Base-by-base conservation (phyloP, 139 green algal species). In the Chlorella vulgaris region DNA sequence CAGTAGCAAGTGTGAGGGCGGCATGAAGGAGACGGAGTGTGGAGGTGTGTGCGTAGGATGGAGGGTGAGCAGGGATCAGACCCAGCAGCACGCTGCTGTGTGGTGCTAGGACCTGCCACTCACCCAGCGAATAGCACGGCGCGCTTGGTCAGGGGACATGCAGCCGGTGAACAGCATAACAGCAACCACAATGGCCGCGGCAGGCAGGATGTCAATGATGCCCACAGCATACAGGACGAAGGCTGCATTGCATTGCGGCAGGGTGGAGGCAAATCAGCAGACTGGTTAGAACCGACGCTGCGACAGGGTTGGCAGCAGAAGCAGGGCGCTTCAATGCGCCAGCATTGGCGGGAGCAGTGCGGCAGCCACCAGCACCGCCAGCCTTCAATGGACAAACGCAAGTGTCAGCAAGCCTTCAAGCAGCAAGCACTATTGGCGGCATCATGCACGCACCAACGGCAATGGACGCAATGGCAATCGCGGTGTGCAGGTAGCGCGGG, bases 111-210 rank as follows among this genome's bases (percentile, higher is more conserved):
- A n/a, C n/a, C n/a, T n/a, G n/a, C n/a, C n/a, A n/a, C 73, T 68
- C 73, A 79, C 84, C 89, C 88, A 93, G 3, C 78, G 69, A 22
- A 92, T 89, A 35, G 83, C 50, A 7, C 69, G 39, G 39, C 84
- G 76, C 4, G 87, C 90, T 81, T 93, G 89, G 43, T 89, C 76
- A 2, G 70, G 83, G 69, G 63, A 88, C 81, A 92, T 80, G 83
- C 90, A 95, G 29, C 92, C 88, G 6, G 87, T 90, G 29, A 90
- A 31, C 26, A 96, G 79, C 92, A 96, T 93, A 51, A 89, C 60
- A 8, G 63, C 87, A 1, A 87, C 89, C 2, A 85, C 88, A 7
- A 95, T 74, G 18, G 90, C 81, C 13, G 90, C 85, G 3, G 68
- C 75, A 0, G 90, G 81, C 83, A 81, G 70, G 53, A 80, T 88